These are phyloP conservation scores for Trypanosoma lewisi DNA, from an alignment of 208 protist genomes.

Conservation along the genomic window DNA sequence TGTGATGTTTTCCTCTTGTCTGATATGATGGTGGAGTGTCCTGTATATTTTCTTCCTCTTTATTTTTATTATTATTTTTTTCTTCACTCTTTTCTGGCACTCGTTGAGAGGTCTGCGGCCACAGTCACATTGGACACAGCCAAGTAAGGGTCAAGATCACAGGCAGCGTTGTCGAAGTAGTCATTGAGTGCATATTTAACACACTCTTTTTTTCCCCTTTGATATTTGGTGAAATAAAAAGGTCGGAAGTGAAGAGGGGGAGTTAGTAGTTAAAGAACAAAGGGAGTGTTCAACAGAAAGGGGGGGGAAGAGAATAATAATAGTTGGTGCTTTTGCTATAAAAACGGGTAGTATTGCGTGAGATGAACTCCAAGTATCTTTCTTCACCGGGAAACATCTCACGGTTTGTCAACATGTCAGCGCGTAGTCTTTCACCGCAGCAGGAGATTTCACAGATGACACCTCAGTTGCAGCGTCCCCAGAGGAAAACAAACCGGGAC, in stretches of 20 bases:
- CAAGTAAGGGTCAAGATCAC: not conserved
- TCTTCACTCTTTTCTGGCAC: too few species aligned
- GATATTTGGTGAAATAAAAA: too few species aligned
- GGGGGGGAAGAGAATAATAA: not conserved
- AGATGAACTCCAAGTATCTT: slow-evolving; percentile 26
- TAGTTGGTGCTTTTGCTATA: not conserved
- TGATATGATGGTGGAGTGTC: too few species aligned
- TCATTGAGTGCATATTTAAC: not conserved
- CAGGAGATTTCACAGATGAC: slow-evolving; percentile 76
- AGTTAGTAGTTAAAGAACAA: not conserved
- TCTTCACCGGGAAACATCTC: slow-evolving; percentile 58
- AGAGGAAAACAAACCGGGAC: not conserved
- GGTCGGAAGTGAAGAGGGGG: too few species aligned
- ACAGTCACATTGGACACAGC: not conserved
- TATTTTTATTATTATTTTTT: not conserved
- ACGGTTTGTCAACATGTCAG: slow-evolving; percentile 58
- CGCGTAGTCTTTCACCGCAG: slow-evolving; percentile 65
- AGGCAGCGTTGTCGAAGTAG: not conserved
- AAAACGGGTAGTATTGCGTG: slow-evolving; percentile 1
- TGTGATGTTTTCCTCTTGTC: too few species aligned
- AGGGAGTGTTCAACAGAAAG: not conserved
- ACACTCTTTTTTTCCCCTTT: not conserved
- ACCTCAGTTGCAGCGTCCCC: slow-evolving; percentile 25
- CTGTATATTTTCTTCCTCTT: too few species aligned
- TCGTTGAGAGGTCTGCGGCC: not conserved